phyloP scores from a whole-genome alignment of 148 eudicot species.

The Vaccinium macrocarpon region DNA sequence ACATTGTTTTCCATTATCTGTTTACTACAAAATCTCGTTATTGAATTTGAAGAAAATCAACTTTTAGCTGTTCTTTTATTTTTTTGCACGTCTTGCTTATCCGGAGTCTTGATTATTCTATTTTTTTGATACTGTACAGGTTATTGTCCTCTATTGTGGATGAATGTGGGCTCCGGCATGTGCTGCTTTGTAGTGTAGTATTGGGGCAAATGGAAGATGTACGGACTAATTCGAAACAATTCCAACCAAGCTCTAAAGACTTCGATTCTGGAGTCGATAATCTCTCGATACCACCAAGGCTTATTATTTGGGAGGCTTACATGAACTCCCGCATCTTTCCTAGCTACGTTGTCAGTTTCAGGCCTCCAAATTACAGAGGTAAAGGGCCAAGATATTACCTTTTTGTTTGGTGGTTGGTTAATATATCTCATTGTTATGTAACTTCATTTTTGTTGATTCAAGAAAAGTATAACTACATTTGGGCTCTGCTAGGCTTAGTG shows the following conservation, averaged over 20 bases:
- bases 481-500: too few relatives aligned
- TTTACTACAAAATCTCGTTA: background rate
- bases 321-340: background rate
- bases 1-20: background rate
- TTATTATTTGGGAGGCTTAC: constrained; percentile 1
- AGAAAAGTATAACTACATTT: background rate
- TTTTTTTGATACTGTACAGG: background rate
- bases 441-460: background rate
- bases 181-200: background rate
- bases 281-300: background rate
- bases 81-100: too few relatives aligned
- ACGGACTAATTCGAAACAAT: background rate
- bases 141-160: background rate
- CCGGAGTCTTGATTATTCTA: too few relatives aligned
- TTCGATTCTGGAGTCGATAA: background rate
- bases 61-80: background rate
- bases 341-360: background rate
- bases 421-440: background rate
- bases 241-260: background rate
- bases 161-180: background rate
- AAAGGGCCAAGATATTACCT: background rate
- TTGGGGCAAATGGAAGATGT: background rate
- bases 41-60: background rate
- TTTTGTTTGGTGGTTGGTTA: background rate
- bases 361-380: background rate